These are phyloP conservation scores for Penicillium manginii DNA, from an alignment of 495 filamentous ascomycete genomes.

Conservation along the genomic window DNA sequence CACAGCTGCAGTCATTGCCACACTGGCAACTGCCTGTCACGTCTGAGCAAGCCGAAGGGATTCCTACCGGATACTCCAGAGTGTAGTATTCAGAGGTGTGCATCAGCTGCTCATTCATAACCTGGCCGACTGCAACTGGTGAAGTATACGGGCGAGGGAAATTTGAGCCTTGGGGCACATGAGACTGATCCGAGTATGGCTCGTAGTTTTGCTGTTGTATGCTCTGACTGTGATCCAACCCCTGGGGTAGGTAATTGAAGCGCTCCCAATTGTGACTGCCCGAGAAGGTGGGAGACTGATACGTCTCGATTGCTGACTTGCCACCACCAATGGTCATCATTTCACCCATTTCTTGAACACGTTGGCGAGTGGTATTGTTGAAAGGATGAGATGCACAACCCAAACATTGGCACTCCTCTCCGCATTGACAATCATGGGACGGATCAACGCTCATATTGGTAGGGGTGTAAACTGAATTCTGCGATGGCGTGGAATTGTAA, in stretches of 20 bases:
- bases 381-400: conserved; percentile 73
- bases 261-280: neutral
- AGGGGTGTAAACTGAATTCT: conserved; percentile 15
- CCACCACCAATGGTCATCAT: conserved; percentile 44
- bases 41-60: conserved; percentile 46
- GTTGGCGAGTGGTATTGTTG: conserved; percentile 69
- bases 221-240: neutral
- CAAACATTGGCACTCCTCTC: conserved; percentile 69
- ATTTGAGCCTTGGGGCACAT: conserved; percentile 10
- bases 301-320: conserved; percentile 22
- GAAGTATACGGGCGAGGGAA: conserved; percentile 35
- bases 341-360: conserved; percentile 57
- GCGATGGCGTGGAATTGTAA: conserved; percentile 14
- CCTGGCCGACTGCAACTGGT: conserved; percentile 28
- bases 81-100: conserved; percentile 49
- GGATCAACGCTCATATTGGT: conserved; percentile 19
- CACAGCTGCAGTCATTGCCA: conserved; percentile 52
- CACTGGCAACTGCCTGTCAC: conserved; percentile 53
- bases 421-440: conserved; percentile 63
- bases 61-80: conserved; percentile 48
- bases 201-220: conserved; percentile 1
- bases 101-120: conserved; percentile 41
- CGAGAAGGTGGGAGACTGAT: conserved; percentile 8
- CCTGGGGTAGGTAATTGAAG: neutral
- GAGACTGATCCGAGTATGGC: conserved; percentile 9